These are phyloP conservation scores for Aquilaria yunnanensis DNA, from an alignment of 345 rosid species.

Conservation along the genomic window DNA sequence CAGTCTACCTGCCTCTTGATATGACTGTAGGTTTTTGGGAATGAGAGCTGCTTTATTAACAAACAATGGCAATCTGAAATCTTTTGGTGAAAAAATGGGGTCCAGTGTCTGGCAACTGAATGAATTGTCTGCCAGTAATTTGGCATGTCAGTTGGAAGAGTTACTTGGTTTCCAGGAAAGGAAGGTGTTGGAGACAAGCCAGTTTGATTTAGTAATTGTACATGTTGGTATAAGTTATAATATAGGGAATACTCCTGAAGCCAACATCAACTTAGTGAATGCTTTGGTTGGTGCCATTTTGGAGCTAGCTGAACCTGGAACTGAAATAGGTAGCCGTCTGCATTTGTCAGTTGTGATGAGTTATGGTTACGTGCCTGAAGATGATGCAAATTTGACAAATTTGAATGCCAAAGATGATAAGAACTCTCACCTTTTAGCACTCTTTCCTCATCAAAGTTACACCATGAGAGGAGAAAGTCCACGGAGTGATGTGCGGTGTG, in stretches of 20 bases:
- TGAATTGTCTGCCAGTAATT: conserved; percentile 27
- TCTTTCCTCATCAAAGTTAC: conserved; percentile 76
- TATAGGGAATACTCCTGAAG: conserved; percentile 12
- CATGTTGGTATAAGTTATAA: conserved; percentile 49
- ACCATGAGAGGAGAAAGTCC: conserved; percentile 68
- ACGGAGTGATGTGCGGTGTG: conserved; percentile 67
- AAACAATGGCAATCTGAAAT: conserved; percentile 31
- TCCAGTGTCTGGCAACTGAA: conserved; percentile 31
- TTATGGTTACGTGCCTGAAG: conserved; percentile 48
- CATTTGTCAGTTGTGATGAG: conserved; percentile 73
- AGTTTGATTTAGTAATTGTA: conserved; percentile 60
- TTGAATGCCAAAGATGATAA: conserved; percentile 24
- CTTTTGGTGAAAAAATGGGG: conserved; percentile 52
- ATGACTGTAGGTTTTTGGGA: conserved; percentile 66
- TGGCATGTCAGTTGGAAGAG: conserved; percentile 34
- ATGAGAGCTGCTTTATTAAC: conserved; percentile 70
- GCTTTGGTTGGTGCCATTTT: conserved; percentile 46
- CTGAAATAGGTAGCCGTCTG: conserved; percentile 51
- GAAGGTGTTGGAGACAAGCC: conserved; percentile 36
- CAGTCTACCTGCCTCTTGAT: conserved; percentile 2
- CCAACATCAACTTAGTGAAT: conserved; percentile 33
- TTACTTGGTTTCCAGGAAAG: conserved; percentile 72
- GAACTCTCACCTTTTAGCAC: conserved; percentile 32
- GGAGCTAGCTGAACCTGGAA: conserved; percentile 46
- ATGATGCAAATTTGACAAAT: conserved; percentile 35